A percentile compares a stretch with the other conserved stretches of the same genome.
Evolutionary conservation across 2,329 filamentous ascomycete genomes (phyloP).

Genomic region (Nemania sp.): DNA sequence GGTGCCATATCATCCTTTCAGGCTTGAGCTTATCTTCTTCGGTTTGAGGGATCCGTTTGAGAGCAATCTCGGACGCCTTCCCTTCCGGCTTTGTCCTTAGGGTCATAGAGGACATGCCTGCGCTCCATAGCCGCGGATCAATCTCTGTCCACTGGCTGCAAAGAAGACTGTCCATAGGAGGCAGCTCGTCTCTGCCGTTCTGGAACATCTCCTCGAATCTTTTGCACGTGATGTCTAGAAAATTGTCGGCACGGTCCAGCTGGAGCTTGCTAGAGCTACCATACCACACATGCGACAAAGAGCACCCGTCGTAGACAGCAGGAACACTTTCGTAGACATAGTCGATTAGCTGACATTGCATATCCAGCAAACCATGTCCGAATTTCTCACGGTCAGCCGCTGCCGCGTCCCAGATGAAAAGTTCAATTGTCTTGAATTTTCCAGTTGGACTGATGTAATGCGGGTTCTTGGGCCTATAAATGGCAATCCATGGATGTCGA

Average conservation of each 20-base stretch:
- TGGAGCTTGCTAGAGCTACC: constrained; percentile 39
- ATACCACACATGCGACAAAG: constrained; percentile 52
- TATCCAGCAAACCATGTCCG: constrained; percentile 43
- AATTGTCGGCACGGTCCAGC: constrained; percentile 38
- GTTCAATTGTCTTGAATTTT: constrained; percentile 46
- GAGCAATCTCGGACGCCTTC: constrained; percentile 7
- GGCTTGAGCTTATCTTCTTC: constrained; percentile 34
- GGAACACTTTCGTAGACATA: constrained; percentile 41
- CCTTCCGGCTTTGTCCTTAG: neutral
- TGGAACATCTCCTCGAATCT: constrained; percentile 43
- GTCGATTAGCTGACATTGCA: constrained; percentile 52
- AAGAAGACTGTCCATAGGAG: constrained; percentile 41
- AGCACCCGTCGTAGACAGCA: constrained; percentile 40
- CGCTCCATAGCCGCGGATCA: constrained; percentile 25
- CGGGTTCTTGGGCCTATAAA: constrained; percentile 51
- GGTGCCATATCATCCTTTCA: constrained; percentile 52
- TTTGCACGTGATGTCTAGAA: constrained; percentile 50
- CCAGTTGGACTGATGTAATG: constrained; percentile 31
- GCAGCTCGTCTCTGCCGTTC: constrained; percentile 44
- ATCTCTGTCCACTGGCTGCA: constrained; percentile 45
- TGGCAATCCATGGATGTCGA: constrained; percentile 56
- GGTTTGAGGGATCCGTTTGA: constrained; percentile 28
- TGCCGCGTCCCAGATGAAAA: constrained; percentile 60
- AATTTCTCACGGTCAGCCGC: constrained; percentile 34
- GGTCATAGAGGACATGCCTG: constrained; percentile 17